Evolutionary conservation across 2,329 filamentous ascomycete species (phyloP).

Genomic region (Fusarium haematococcum): DNA sequence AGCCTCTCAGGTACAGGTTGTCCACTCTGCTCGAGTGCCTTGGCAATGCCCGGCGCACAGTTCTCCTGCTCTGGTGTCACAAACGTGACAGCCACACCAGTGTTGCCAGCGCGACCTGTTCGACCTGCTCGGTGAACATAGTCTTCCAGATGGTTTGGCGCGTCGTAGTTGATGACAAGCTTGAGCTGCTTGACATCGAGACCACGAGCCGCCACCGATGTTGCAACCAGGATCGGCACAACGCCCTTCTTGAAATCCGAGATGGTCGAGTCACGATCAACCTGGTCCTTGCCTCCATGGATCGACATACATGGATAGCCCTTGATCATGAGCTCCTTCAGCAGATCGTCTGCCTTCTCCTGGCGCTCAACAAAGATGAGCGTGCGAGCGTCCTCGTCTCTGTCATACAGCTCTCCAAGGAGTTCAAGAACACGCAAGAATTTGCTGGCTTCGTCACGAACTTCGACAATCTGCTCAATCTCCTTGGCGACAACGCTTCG

Average conservation of each 20-base stretch:
- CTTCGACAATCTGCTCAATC: conserved; percentile 94
- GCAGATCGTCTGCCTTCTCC: conserved; percentile 85
- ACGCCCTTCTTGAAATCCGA: conserved; percentile 93
- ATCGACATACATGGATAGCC: conserved; percentile 94
- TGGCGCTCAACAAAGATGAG: conserved; percentile 94
- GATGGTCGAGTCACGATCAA: conserved; percentile 92
- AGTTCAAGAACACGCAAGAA: conserved; percentile 87
- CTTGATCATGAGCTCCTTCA: conserved; percentile 83
- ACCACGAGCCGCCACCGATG: conserved; percentile 93
- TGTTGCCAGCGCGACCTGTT: conserved; percentile 94
- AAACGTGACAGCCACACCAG: conserved; percentile 93
- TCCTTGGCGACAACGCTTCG: conserved; percentile 87
- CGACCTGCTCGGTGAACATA: conserved; percentile 96
- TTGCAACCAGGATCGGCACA: conserved; percentile 91
- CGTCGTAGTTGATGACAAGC: conserved; percentile 95
- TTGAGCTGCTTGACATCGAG: conserved; percentile 97
- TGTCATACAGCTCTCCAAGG: conserved; percentile 85
- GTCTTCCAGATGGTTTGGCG: conserved; percentile 93
- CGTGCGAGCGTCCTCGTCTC: conserved; percentile 89
- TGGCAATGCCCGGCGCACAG: conserved; percentile 87
- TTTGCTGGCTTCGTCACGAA: conserved; percentile 84
- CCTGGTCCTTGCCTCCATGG: conserved; percentile 92
- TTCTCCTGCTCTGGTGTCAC: conserved; percentile 92
- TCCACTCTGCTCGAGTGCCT: conserved; percentile 91
- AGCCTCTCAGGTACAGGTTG: conserved; percentile 81